Percentiles rank a stretch among this genome's conserved stretches.
phyloP scores from a whole-genome alignment of 139 green algal species.

The Microglena sp. region DNA sequence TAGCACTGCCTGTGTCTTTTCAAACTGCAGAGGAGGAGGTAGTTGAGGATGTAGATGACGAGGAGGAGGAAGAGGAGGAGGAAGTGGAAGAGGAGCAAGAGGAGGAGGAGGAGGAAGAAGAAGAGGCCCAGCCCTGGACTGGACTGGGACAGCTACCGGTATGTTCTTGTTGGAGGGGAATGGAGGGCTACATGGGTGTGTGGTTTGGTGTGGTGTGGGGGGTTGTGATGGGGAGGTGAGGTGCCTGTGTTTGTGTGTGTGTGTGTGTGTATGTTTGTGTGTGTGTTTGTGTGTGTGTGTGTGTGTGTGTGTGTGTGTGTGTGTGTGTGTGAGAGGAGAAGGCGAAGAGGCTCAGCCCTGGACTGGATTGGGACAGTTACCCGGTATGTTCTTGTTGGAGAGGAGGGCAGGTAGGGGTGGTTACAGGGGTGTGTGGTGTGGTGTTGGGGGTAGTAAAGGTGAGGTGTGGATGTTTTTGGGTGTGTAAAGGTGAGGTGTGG shows the following conservation, averaged over 20 bases:
- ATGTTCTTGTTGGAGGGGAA: neutral
- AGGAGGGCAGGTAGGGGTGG: neutral
- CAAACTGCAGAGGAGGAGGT: slow-evolving; percentile 15
- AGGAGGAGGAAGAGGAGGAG: slow-evolving; percentile 13
- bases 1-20: too few species aligned
- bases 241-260: too few species aligned
- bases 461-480: too few species aligned
- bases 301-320: too few species aligned
- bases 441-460: too few species aligned
- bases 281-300: too few species aligned
- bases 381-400: slow-evolving; percentile 15
- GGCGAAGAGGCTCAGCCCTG: slow-evolving; percentile 21
- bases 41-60: slow-evolving; percentile 7
- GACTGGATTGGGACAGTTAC: slow-evolving; percentile 20
- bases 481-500: too few species aligned
- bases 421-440: neutral
- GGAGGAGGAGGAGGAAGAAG: slow-evolving; percentile 24
- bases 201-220: neutral
- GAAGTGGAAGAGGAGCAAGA: slow-evolving; percentile 12
- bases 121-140: slow-evolving; percentile 23
- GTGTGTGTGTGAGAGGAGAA: too few species aligned
- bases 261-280: too few species aligned
- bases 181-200: neutral
- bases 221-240: too few species aligned
- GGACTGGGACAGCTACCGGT: slow-evolving; percentile 24